Conservation (phyloP, 768 basidiomycete genomes). For the Kwoniella botswanensis region DNA sequence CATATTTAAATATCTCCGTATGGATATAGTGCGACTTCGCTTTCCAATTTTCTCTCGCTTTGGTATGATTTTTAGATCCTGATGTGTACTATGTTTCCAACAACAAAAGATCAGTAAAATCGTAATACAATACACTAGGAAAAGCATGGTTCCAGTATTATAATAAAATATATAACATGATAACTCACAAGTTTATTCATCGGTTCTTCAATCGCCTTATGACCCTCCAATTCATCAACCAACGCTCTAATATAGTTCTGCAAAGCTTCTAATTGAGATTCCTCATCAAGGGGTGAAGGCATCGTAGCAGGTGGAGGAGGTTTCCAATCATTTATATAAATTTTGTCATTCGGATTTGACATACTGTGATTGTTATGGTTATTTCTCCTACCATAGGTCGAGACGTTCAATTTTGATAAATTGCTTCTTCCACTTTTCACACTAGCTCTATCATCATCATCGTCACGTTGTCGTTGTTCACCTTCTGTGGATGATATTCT, state of each 20-base stretch:
- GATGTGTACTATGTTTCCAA: slow-evolving; percentile 71
- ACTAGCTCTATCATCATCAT: slow-evolving; percentile 64
- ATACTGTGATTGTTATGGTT: slow-evolving; percentile 16
- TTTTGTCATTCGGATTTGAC: slow-evolving; percentile 64
- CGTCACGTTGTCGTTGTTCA: slow-evolving; percentile 65
- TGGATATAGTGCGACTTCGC: slow-evolving; percentile 86
- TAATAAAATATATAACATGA: neutral
- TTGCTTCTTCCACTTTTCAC: slow-evolving; percentile 66
- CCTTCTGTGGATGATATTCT: slow-evolving; percentile 61
- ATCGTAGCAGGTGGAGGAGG: slow-evolving; percentile 82
- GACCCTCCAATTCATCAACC: slow-evolving; percentile 77
- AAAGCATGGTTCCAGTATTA: neutral
- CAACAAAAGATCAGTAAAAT: no score
- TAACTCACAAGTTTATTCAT: slow-evolving; percentile 75
- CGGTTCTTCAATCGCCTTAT: slow-evolving; percentile 80
- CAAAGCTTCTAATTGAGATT: slow-evolving; percentile 86
- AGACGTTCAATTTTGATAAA: slow-evolving; percentile 21
- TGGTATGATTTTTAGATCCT: slow-evolving; percentile 72
- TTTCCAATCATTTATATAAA: slow-evolving; percentile 91
- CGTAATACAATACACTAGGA: neutral
- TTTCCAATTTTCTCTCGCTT: slow-evolving; percentile 88
- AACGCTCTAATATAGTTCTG: slow-evolving; percentile 77
- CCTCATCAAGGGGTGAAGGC: slow-evolving; percentile 85
- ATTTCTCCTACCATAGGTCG: slow-evolving; percentile 37
- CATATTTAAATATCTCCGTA: slow-evolving; percentile 93